Conservation (phyloP, 2,329 filamentous ascomycete species). For the Aspergillus sp. region DNA sequence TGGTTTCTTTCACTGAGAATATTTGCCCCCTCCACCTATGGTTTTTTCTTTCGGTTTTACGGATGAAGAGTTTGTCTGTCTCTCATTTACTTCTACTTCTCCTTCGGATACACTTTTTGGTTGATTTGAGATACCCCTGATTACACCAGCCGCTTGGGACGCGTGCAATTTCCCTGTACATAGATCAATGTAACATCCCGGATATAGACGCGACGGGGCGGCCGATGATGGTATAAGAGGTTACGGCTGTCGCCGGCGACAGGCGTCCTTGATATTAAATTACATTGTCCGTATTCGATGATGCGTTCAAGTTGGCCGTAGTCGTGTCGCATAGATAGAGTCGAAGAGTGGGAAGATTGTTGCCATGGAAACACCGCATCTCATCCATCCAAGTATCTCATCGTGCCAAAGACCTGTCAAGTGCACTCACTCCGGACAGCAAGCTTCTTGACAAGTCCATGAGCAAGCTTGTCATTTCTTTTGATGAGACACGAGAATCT, state of each 20-base stretch:
- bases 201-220: slow-evolving; percentile 20
- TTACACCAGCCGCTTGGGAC: slow-evolving; percentile 33
- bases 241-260: slow-evolving; percentile 14
- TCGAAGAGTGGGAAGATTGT: slow-evolving; percentile 13
- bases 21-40: not conserved
- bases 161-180: slow-evolving; percentile 32
- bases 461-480: not conserved
- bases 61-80: slow-evolving; percentile 18
- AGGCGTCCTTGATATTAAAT: not conserved
- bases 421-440: too few species aligned
- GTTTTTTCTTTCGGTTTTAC: slow-evolving; percentile 15
- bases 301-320: too few species aligned
- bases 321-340: too few species aligned
- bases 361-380: slow-evolving; percentile 22
- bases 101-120: slow-evolving; percentile 23
- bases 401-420: not conserved
- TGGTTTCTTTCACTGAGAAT: not conserved
- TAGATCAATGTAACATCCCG: slow-evolving; percentile 19
- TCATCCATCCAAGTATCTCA: not conserved
- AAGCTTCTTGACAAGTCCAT: not conserved
- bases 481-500: too few species aligned
- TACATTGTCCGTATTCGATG: not conserved
- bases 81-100: slow-evolving; percentile 16
- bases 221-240: slow-evolving; percentile 6
- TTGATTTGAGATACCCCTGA: slow-evolving; percentile 39